phyloP scores from a whole-genome alignment of 2,329 filamentous ascomycete genomes.

The Hypoxylon sp. region DNA sequence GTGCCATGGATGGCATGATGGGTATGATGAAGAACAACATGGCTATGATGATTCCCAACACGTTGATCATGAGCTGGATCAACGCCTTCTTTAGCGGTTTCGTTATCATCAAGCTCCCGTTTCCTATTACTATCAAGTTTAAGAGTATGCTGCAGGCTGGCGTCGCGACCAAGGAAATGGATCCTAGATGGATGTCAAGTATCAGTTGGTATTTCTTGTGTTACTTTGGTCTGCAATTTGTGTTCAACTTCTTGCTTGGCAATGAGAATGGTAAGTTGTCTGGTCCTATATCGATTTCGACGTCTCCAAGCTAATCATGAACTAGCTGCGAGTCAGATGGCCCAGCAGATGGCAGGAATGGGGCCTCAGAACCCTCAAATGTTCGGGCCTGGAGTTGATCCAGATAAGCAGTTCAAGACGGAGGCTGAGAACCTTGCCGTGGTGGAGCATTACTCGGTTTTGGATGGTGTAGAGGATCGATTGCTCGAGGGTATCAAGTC shows the following conservation, averaged over 20 bases:
- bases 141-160: constrained; percentile 99
- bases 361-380: constrained; percentile 79
- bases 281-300: constrained; percentile 4
- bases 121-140: constrained; percentile 98
- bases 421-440: constrained; percentile 98
- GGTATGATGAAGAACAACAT: constrained; percentile 99
- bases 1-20: constrained; percentile 99
- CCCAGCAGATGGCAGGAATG: constrained; percentile 85
- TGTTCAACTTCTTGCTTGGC: constrained; percentile 96
- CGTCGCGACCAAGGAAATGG: constrained; percentile 94
- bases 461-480: constrained; percentile 89
- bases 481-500: constrained; percentile 72
- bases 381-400: constrained; percentile 93
- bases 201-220: constrained; percentile 99
- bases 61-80: constrained; percentile 99
- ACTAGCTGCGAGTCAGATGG: constrained; percentile 89
- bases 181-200: constrained; percentile 98
- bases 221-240: constrained; percentile 94
- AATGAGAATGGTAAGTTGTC: constrained; percentile 87
- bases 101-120: constrained; percentile 98
- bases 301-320: constrained; percentile 52
- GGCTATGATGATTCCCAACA: constrained; percentile 99
- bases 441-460: constrained; percentile 90
- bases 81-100: constrained; percentile 99
- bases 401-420: constrained; percentile 92